These are phyloP conservation scores for Penicillium nucicola DNA, from an alignment of 495 filamentous ascomycete genomes.

Conservation along the genomic window DNA sequence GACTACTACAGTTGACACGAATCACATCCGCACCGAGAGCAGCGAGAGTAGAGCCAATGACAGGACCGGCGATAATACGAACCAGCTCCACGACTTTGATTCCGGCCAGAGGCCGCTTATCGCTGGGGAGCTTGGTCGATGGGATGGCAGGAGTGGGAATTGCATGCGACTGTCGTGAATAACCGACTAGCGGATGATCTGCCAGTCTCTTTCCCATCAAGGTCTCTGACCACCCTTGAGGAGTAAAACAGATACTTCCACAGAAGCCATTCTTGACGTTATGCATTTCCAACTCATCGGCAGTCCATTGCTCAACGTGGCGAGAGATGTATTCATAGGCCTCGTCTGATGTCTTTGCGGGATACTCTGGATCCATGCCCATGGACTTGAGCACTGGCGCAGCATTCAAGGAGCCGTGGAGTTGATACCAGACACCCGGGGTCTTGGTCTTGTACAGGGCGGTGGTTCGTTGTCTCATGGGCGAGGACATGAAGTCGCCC, in stretches of 20 bases:
- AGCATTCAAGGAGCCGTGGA: constrained; percentile 26
- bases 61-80: constrained; percentile 57
- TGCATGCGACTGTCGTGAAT: constrained; percentile 14
- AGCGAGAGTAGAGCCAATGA: constrained; percentile 48
- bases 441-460: constrained; percentile 24
- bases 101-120: constrained; percentile 47
- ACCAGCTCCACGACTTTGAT: constrained; percentile 58
- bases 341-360: constrained; percentile 2
- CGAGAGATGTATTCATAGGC: constrained; percentile 19
- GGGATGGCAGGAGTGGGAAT: constrained; percentile 14
- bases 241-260: constrained; percentile 25
- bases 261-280: constrained; percentile 20
- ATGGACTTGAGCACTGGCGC: constrained; percentile 6
- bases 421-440: constrained; percentile 24
- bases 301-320: constrained; percentile 13
- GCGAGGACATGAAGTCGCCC: constrained; percentile 8
- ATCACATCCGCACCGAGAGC: constrained; percentile 60
- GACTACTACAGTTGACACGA: constrained; percentile 47
- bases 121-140: constrained; percentile 2
- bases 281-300: constrained; percentile 27
- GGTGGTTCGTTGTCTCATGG: constrained; percentile 10
- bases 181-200: constrained; percentile 21
- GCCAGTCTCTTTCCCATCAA: constrained; percentile 20
- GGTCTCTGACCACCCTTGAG: constrained; percentile 22
- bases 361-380: constrained; percentile 13